A percentile compares a stretch with the other conserved stretches of the same genome.
Evolutionary conservation across 2,329 filamentous ascomycete species (phyloP).

Genomic region (Neonectria ditissima): DNA sequence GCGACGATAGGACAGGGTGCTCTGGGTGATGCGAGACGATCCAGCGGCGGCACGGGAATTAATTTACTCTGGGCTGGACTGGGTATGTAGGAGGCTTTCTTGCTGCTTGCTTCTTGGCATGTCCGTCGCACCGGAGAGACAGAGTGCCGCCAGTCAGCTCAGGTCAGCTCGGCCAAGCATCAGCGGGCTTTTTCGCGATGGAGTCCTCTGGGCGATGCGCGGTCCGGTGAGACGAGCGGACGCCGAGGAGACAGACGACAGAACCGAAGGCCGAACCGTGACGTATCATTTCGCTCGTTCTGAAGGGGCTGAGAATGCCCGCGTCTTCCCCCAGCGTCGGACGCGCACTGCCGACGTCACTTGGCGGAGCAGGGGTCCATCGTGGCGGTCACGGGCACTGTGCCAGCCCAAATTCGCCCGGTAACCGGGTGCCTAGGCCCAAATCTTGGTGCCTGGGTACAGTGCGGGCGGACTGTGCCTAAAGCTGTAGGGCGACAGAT

Average conservation of each 20-base stretch:
- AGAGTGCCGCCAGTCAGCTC: conserved; percentile 11
- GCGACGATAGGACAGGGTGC: conserved; percentile 7
- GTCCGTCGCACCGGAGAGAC: too few relatives aligned
- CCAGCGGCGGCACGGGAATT: neutral
- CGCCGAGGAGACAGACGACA: neutral
- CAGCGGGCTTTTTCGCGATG: conserved; percentile 19
- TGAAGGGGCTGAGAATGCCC: neutral
- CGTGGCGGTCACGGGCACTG: conserved; percentile 2
- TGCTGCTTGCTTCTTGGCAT: too few relatives aligned
- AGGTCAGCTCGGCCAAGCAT: conserved; percentile 22
- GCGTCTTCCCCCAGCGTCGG: neutral
- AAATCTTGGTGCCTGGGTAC: neutral
- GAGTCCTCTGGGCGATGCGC: neutral
- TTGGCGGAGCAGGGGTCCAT: conserved; percentile 8
- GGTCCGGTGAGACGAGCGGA: conserved; percentile 4
- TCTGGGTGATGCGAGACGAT: neutral
- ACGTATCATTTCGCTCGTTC: conserved; percentile 18
- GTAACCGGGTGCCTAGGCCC: neutral
- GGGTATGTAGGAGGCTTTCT: too few relatives aligned
- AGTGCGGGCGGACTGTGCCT: conserved; percentile 11
- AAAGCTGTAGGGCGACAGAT: neutral
- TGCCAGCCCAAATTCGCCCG: neutral
- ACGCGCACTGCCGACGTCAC: conserved; percentile 27
- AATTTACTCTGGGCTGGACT: too few relatives aligned
- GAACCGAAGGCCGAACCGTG: neutral